Conservation (phyloP, 352 stramenopile genomes). For the Pythium insidiosum region DNA sequence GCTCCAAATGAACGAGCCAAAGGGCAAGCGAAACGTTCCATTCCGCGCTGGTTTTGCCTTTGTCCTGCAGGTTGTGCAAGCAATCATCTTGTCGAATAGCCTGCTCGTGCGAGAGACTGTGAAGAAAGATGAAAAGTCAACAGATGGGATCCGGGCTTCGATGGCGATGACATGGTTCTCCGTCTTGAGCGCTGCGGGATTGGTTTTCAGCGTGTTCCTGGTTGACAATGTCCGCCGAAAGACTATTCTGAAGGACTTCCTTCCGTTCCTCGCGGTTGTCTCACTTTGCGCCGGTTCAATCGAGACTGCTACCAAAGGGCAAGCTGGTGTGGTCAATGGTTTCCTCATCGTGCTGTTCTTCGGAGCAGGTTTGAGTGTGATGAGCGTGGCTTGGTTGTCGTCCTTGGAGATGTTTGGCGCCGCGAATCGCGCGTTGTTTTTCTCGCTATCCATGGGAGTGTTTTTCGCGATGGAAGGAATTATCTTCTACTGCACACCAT, state of each 20-base stretch:
- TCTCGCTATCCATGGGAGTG: constrained; percentile 56
- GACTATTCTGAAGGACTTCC: constrained; percentile 85
- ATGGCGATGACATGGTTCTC: constrained; percentile 51
- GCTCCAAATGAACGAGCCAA: constrained; percentile 39
- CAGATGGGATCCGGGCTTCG: constrained; percentile 22
- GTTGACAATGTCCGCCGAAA: constrained; percentile 83
- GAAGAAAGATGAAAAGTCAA: constrained; percentile 15
- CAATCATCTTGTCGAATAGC: constrained; percentile 56
- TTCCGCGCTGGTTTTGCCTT: constrained; percentile 63
- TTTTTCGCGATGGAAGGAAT: constrained; percentile 49
- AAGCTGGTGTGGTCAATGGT: constrained; percentile 30
- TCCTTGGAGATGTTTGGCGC: constrained; percentile 79
- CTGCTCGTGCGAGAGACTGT: constrained; percentile 46
- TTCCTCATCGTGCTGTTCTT: constrained; percentile 63
- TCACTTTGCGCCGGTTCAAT: constrained; percentile 54
- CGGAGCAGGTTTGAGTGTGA: constrained; percentile 50
- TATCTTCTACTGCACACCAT: constrained; percentile 50
- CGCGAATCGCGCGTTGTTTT: constrained; percentile 51
- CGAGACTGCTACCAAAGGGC: constrained; percentile 22
- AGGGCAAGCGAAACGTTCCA: constrained; percentile 36
- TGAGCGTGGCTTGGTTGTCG: constrained; percentile 67
- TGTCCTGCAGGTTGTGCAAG: constrained; percentile 49
- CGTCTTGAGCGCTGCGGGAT: constrained; percentile 33
- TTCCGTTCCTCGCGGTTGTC: constrained; percentile 61
- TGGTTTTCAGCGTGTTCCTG: constrained; percentile 68